Conservation (phyloP, 805 yeast genomes). For the Cyberlindnera amylophila region DNA sequence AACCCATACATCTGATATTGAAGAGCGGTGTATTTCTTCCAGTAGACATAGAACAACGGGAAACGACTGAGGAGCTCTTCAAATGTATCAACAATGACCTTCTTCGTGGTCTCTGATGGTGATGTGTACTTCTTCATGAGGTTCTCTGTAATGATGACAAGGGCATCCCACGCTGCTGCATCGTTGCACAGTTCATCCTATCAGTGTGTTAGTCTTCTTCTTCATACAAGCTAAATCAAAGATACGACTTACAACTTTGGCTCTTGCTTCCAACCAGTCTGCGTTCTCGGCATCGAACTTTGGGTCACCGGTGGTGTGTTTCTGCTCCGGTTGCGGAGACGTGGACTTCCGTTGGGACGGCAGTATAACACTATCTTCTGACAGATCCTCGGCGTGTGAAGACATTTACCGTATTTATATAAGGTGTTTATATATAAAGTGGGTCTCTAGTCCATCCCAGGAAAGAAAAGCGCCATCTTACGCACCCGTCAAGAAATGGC, state of each 20-base stretch:
- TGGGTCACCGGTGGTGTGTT: conserved; percentile 11
- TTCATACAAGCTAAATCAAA: background rate
- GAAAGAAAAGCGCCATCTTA: background rate
- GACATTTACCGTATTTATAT: no score
- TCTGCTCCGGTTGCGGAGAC: background rate
- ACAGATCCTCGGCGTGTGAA: background rate
- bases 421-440: no score
- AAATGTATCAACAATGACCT: conserved; percentile 33
- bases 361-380: background rate
- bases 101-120: conserved; percentile 31
- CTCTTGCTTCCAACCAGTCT: conserved; percentile 24
- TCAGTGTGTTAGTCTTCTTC: conserved; percentile 3
- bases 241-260: conserved; percentile 15
- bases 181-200: conserved; percentile 25
- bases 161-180: conserved; percentile 36
- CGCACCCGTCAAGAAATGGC: conserved; percentile 2
- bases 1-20: conserved; percentile 55
- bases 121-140: conserved; percentile 31
- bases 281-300: conserved; percentile 22
- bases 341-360: background rate
- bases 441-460: no score
- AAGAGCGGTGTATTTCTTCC: conserved; percentile 59
- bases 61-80: conserved; percentile 44
- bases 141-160: conserved; percentile 34
- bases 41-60: conserved; percentile 57